Base-by-base conservation (phyloP, 2,329 filamentous ascomycete species). In the Cercospora sesami region DNA sequence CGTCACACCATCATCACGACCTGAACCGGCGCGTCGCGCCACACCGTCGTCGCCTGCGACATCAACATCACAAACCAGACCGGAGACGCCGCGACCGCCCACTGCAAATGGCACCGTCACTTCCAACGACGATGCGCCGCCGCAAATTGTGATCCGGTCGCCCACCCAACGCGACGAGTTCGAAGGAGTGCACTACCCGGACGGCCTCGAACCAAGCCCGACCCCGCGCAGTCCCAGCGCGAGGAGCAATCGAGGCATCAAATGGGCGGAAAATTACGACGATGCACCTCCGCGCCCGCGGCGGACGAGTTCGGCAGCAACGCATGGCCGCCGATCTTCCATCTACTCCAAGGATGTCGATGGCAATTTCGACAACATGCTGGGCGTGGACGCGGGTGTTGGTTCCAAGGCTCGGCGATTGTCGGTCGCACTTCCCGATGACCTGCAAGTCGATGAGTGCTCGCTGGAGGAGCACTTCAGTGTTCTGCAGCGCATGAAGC, bases 401-500 rank as follows among this genome's bases (percentile, higher is more conserved):
- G 78, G 78, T 16, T 76, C 75, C 9, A 79, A 78, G 66, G 77
- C 78, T 18, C 75, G 77, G 36, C 72, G 74, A 59, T 72, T 79
- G 10, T 79, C 77, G 12, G 71, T 77, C 1, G 64, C 68, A 23
- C 67, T 78, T 26, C 77, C 75, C 14, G 71, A 76, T 23, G 72
- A 75, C 10, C 60, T 78, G 8, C 65, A 73, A 12, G 75, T 79
- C 5, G 77, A 78, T 48, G 74, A 75, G 61, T 73, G 89, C 71
- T 84, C 87, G 71, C 68, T 79, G 39, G 75, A 78, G 31, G 73
- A 76, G 39, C 74, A 78, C 60, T 79, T 78, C 69, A 90, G 88
- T 79, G 88, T 91, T 72, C 81, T 94, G 62, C 84, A 91, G 33
- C 90, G 91, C 8, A 88, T 89, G 51, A 87, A 91, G 74, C 89